phyloP scores from a whole-genome alignment of 257 asterid species.

The Anisodus tanguticus region DNA sequence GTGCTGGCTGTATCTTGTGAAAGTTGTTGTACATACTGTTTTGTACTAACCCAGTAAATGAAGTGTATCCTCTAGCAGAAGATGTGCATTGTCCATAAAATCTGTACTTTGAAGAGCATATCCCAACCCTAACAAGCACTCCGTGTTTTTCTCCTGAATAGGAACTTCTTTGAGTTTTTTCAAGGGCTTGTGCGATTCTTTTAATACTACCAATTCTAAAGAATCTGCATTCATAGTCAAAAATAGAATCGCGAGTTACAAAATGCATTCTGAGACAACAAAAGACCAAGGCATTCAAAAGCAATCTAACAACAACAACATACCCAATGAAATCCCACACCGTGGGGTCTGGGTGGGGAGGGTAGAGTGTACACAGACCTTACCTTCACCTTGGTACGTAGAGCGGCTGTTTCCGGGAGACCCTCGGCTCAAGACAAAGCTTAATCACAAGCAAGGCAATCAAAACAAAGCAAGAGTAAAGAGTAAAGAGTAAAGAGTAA shows the following conservation, averaged over 20 bases:
- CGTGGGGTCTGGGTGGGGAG: no score
- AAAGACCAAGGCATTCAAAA: constrained; percentile 5
- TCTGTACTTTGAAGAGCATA: constrained; percentile 40
- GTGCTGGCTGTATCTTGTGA: constrained; percentile 45
- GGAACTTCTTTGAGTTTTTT: constrained; percentile 23
- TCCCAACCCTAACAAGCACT: constrained; percentile 35
- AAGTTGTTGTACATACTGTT: constrained; percentile 35
- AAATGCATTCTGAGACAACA: constrained; percentile 12
- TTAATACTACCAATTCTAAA: constrained; percentile 48
- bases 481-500: no score
- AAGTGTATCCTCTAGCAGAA: constrained; percentile 44
- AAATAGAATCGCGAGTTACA: neutral
- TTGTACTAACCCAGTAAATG: constrained; percentile 40
- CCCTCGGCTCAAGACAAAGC: no score
- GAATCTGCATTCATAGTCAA: constrained; percentile 47
- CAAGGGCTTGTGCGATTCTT: constrained; percentile 44
- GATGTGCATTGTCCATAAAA: constrained; percentile 42
- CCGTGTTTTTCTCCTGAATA: constrained; percentile 45
- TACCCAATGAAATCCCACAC: no score
- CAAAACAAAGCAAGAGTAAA: no score
- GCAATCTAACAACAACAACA: neutral
- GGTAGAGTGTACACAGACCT: no score
- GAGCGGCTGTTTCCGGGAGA: no score
- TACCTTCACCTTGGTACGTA: no score
- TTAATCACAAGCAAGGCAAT: no score